phyloP scores from a whole-genome alignment of 139 green algal species.

The Desmodesmus armatus region DNA sequence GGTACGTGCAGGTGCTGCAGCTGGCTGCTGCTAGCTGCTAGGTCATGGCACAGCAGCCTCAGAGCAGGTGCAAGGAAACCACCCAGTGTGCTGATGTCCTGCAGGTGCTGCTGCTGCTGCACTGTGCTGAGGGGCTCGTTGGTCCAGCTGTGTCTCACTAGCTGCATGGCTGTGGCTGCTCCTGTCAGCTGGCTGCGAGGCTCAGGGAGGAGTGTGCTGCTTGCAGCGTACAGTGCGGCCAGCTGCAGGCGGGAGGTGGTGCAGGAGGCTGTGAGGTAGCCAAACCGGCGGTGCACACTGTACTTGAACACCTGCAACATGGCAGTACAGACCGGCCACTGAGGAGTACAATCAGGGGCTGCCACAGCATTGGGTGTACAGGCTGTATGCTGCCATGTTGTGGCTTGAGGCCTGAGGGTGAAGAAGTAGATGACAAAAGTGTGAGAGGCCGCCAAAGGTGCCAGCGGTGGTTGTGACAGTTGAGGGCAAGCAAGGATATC shows the following conservation, averaged over 20 bases:
- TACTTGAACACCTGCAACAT: conserved; percentile 61
- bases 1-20: conserved; percentile 31
- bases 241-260: conserved; percentile 63
- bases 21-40: conserved; percentile 43
- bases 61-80: conserved; percentile 55
- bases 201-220: conserved; percentile 63
- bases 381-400: not conserved
- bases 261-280: conserved; percentile 53
- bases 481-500: too few species aligned
- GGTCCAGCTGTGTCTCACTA: conserved; percentile 60
- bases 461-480: too few species aligned
- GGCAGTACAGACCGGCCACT: not conserved
- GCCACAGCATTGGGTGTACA: too few species aligned
- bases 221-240: conserved; percentile 72
- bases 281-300: conserved; percentile 59
- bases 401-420: not conserved
- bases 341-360: too few species aligned
- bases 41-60: conserved; percentile 48
- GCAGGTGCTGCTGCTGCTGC: conserved; percentile 57
- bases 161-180: conserved; percentile 57
- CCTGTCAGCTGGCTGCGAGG: conserved; percentile 54
- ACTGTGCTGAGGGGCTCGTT: conserved; percentile 52
- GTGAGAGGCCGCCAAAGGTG: not conserved
- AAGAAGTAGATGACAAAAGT: too few species aligned
- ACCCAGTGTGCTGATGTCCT: not conserved